A percentile compares a stretch with the other conserved stretches of the same genome.
Evolutionary conservation across 1,139 yeast species (phyloP).

Genomic region (Scheffersomyces lignicola): DNA sequence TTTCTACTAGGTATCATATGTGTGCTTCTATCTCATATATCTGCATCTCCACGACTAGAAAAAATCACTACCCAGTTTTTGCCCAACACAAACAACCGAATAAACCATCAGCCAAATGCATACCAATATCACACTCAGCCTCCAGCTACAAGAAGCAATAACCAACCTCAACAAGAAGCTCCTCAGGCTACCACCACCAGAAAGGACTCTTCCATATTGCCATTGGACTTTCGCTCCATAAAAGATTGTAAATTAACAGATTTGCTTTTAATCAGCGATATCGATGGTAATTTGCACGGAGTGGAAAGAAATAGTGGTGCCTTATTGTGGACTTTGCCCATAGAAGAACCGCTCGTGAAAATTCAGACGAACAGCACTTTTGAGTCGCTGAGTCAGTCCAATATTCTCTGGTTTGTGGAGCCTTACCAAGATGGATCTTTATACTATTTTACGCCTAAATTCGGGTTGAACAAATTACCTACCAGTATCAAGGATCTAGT

Average conservation of each 20-base stretch:
- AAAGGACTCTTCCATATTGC: constrained; percentile 20
- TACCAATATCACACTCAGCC: constrained; percentile 6
- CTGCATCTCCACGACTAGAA: constrained; percentile 27
- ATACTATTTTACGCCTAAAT: constrained; percentile 78
- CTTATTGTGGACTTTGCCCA: constrained; percentile 71
- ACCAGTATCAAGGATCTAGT: constrained; percentile 79
- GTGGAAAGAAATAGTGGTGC: constrained; percentile 76
- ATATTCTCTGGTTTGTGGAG: constrained; percentile 77
- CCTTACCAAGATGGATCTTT: constrained; percentile 85
- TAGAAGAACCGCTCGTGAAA: constrained; percentile 51
- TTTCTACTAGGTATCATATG: constrained; percentile 7
- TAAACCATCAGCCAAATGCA: background rate
- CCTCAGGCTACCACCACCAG: constrained; percentile 7
- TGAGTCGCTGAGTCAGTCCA: constrained; percentile 14
- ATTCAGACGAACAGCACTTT: constrained; percentile 33
- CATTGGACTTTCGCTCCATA: constrained; percentile 42
- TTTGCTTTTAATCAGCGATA: constrained; percentile 70
- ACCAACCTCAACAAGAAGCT: constrained; percentile 8
- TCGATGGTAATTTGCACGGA: constrained; percentile 88
- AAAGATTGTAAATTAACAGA: constrained; percentile 61
- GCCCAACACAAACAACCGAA: constrained; percentile 8
- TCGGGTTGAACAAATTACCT: constrained; percentile 80
- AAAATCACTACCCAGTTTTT: constrained; percentile 16
- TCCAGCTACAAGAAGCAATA: background rate
- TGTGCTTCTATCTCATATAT: constrained; percentile 9